Base-by-base conservation (phyloP, 768 basidiomycete genomes). In the Gelatoporia subvermispora region DNA sequence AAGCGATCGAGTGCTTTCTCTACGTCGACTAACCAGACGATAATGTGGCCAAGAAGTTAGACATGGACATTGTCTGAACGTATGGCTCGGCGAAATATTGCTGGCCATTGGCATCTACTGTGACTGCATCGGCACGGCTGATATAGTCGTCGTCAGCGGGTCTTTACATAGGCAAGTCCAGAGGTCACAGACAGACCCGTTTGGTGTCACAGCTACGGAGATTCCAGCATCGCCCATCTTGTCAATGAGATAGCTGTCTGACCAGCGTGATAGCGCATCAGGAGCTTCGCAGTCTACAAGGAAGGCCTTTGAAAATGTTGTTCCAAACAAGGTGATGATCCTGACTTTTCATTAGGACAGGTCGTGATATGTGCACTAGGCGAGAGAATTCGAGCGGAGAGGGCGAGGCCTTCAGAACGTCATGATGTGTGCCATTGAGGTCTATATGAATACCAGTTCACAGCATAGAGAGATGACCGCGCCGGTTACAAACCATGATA, bases 161-260 rank as follows among this genome's bases (percentile, higher is more conserved):
- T 18, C 35, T 13, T 28, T 8, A 17, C 17, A 25, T 23, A 5
- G 15, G 17, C 21, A 9, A 36, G 1, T 23, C 13, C 3, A 39
- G 37, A 11, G 15, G 24, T 16, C 28, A 8, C n/a, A 18, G 17
- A 50, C 76, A 54, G 53, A 91, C 92, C 91, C 92, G 52, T 91
- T 80, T 0, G 91, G 88, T 4, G 92, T 93, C 36, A 86, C 74
- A 1, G 91, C 88, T 24, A 94, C 79, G 7, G 86, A 85, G 35
- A 93, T 75, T 25, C 54, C 45, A 22, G 64, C 64, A 3, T 77
- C 65, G 3, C 74, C 80, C 76, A 88, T 81, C 43, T 61, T 63
- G n/a, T 70, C 55, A 11, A 66, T 59, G 11, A 93, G 75, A 60
- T 85, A 84, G 41, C 77, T 69, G 60, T 84, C 70, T 10, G 78